Conservation (phyloP, 2,329 filamentous ascomycete species). For the Colletotrichum sublineola region DNA sequence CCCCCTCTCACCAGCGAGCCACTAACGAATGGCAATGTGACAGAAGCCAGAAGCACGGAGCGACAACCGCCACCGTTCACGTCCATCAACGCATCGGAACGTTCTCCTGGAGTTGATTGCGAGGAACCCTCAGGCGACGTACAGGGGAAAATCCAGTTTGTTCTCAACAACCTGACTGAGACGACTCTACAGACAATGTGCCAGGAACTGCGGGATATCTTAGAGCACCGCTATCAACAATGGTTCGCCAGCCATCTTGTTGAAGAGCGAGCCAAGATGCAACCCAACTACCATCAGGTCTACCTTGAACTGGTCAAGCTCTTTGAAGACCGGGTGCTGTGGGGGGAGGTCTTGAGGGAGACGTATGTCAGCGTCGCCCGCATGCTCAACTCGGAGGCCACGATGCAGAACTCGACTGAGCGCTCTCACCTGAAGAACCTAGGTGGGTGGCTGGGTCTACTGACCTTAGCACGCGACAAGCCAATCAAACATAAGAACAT, state of each 20-base stretch:
- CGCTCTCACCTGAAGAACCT: slow-evolving; percentile 92
- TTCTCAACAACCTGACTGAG: slow-evolving; percentile 95
- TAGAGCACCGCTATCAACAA: slow-evolving; percentile 87
- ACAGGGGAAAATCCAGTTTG: slow-evolving; percentile 94
- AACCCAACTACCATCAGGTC: slow-evolving; percentile 94
- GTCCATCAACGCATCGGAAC: slow-evolving; percentile 82
- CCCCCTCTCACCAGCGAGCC: slow-evolving; percentile 59
- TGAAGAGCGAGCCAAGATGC: slow-evolving; percentile 95
- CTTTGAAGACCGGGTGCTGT: slow-evolving; percentile 83
- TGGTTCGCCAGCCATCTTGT: slow-evolving; percentile 98
- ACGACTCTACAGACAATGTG: slow-evolving; percentile 89
- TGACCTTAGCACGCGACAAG: slow-evolving; percentile 93
- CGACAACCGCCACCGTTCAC: slow-evolving; percentile 78
- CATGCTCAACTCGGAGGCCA: slow-evolving; percentile 91
- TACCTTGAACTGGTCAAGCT: slow-evolving; percentile 91
- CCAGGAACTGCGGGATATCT: slow-evolving; percentile 80
- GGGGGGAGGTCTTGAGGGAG: slow-evolving; percentile 91
- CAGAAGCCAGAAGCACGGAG: slow-evolving; percentile 72
- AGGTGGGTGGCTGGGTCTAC: slow-evolving; percentile 90
- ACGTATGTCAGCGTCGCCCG: slow-evolving; percentile 89
- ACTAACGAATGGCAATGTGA: slow-evolving; percentile 78
- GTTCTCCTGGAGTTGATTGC: slow-evolving; percentile 72
- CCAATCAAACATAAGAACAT: slow-evolving; percentile 97
- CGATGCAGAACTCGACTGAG: slow-evolving; percentile 86
- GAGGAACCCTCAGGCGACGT: slow-evolving; percentile 87